These are phyloP conservation scores for Colletotrichum lini DNA, from an alignment of 2,329 filamentous ascomycete genomes.

Conservation along the genomic window DNA sequence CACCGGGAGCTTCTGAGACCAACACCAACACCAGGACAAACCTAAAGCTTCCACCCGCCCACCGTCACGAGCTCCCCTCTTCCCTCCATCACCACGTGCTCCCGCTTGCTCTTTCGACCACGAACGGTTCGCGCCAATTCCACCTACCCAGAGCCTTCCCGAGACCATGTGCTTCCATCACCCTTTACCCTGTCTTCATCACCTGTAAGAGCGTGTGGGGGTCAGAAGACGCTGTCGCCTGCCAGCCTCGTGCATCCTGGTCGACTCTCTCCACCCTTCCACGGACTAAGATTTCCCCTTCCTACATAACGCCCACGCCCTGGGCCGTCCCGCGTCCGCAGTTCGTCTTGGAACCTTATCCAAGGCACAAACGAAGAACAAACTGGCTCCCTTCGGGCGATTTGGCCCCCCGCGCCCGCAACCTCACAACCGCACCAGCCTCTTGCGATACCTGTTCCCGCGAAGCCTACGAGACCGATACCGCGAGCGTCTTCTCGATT, in stretches of 20 bases:
- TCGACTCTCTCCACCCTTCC: neutral
- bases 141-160: slow-evolving; percentile 19
- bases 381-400: slow-evolving; percentile 62
- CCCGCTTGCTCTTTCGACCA: slow-evolving; percentile 12
- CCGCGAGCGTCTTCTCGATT: slow-evolving; percentile 75
- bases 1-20: slow-evolving; percentile 30
- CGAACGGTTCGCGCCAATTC: slow-evolving; percentile 2
- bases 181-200: slow-evolving; percentile 17
- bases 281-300: neutral
- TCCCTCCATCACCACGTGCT: slow-evolving; percentile 30
- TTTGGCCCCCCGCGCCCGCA: slow-evolving; percentile 56
- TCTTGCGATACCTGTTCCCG: slow-evolving; percentile 80
- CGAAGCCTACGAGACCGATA: slow-evolving; percentile 72
- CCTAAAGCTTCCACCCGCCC: slow-evolving; percentile 32
- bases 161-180: slow-evolving; percentile 40
- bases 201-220: slow-evolving; percentile 38
- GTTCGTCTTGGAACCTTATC: slow-evolving; percentile 35
- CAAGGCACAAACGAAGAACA: slow-evolving; percentile 45
- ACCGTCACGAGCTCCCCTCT: slow-evolving; percentile 34
- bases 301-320: slow-evolving; percentile 25
- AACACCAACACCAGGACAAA: slow-evolving; percentile 4
- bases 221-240: slow-evolving; percentile 41
- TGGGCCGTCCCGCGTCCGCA: slow-evolving; percentile 22
- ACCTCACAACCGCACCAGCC: slow-evolving; percentile 60
- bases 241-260: slow-evolving; percentile 30